Conservation (phyloP, 129 eudicot genomes). For the Silybum marianum region DNA sequence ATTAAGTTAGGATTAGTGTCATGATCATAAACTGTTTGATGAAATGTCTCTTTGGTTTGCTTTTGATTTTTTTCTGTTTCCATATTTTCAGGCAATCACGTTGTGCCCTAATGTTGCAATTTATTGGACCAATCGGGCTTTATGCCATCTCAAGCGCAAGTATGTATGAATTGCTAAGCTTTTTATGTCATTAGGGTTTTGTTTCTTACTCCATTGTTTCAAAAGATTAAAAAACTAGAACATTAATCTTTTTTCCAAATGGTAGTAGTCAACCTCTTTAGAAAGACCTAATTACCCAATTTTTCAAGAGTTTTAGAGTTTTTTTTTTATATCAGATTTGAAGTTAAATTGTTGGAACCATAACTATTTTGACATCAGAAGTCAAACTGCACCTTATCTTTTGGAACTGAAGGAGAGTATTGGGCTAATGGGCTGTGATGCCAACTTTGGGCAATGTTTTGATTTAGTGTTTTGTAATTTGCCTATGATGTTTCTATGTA, state of each 20-base stretch:
- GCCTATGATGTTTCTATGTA: constrained; percentile 24
- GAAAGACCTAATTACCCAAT: neutral
- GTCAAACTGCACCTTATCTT: constrained; percentile 3
- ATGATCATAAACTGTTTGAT: constrained; percentile 15
- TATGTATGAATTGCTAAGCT: constrained; percentile 30
- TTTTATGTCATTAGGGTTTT: constrained; percentile 9
- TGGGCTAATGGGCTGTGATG: neutral
- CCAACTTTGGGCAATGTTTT: neutral
- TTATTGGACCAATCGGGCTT: constrained; percentile 88
- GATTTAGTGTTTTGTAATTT: neutral
- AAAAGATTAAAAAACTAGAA: neutral
- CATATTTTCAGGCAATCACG: constrained; percentile 66
- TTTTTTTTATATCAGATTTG: neutral
- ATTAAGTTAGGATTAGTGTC: neutral
- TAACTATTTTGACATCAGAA: neutral
- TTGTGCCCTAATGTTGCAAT: constrained; percentile 85
- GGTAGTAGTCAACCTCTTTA: neutral
- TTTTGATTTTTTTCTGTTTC: neutral
- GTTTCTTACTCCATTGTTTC: neutral
- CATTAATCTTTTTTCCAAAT: neutral
- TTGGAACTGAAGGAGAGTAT: neutral
- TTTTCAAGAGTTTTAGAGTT: neutral
- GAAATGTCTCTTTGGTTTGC: constrained; percentile 16
- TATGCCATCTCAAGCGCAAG: constrained; percentile 83
- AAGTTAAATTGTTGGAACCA: constrained; percentile 7